Percentiles rank a stretch among this genome's conserved stretches.
Conservation (phyloP, 371 early-diverging fungal species). For the Mortierella sp. region DNA sequence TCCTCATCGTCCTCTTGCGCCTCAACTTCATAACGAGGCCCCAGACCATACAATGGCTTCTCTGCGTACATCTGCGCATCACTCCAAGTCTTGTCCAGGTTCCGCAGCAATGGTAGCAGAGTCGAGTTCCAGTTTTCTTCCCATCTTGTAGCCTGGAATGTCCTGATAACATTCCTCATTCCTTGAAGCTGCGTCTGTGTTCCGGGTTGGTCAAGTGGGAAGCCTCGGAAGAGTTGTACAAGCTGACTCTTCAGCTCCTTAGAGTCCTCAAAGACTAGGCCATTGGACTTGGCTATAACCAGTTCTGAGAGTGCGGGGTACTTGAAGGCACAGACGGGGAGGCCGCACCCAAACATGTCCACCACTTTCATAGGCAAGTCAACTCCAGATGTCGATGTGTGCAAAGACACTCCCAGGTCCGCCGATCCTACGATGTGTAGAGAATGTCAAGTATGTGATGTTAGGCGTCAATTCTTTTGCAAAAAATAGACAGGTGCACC, state of each 20-base stretch:
- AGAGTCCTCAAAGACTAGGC: conserved; percentile 78
- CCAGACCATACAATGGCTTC: conserved; percentile 31
- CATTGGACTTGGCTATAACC: conserved; percentile 79
- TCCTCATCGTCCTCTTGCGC: conserved; percentile 9
- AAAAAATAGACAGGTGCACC: not conserved
- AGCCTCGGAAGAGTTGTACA: conserved; percentile 38
- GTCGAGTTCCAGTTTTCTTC: conserved; percentile 44
- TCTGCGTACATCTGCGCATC: conserved; percentile 53
- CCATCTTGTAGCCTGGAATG: conserved; percentile 49
- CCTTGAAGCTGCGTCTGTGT: conserved; percentile 25
- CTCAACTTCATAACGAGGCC: conserved; percentile 16
- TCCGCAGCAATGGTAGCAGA: conserved; percentile 32
- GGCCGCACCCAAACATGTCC: conserved; percentile 97
- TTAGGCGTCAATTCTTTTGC: too few species aligned
- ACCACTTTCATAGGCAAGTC: conserved; percentile 98
- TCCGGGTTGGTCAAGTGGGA: conserved; percentile 31
- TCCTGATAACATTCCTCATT: conserved; percentile 32
- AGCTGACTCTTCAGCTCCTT: conserved; percentile 72
- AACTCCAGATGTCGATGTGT: conserved; percentile 91
- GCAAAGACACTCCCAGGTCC: conserved; percentile 93
- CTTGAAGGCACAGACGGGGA: conserved; percentile 87
- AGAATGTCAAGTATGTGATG: not conserved
- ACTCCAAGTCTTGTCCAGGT: conserved; percentile 53
- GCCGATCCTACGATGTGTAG: conserved; percentile 68
- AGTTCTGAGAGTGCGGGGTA: conserved; percentile 72